Evolutionary conservation across 2,329 filamentous ascomycete species (phyloP).

Genomic region (Sporothrix protearum): DNA sequence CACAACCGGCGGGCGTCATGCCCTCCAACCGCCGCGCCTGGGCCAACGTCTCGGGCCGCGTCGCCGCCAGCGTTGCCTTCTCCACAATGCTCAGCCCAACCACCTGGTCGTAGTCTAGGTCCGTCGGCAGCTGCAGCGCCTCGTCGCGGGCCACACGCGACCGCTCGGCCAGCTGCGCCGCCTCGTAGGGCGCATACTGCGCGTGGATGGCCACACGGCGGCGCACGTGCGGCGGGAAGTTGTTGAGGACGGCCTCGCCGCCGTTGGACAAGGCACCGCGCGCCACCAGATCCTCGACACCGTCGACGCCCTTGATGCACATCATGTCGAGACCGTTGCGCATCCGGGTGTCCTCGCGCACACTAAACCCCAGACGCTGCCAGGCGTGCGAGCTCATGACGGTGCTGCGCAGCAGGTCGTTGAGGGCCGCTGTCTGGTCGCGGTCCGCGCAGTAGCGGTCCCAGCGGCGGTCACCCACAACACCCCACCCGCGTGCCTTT

Average conservation of each 20-base stretch:
- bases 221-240: slow-evolving; percentile 57
- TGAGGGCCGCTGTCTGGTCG: slow-evolving; percentile 64
- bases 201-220: slow-evolving; percentile 76
- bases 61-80: slow-evolving; percentile 63
- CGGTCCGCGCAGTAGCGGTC: slow-evolving; percentile 61
- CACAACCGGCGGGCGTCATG: slow-evolving; percentile 58
- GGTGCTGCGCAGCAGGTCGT: slow-evolving; percentile 47
- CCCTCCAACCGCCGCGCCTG: slow-evolving; percentile 88
- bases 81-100: slow-evolving; percentile 77
- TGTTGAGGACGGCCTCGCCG: slow-evolving; percentile 37
- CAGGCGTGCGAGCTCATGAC: slow-evolving; percentile 23
- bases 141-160: slow-evolving; percentile 73
- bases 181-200: slow-evolving; percentile 81
- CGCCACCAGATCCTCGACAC: slow-evolving; percentile 49
- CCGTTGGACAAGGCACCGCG: slow-evolving; percentile 48
- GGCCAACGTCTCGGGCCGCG: slow-evolving; percentile 77
- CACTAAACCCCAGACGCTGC: slow-evolving; percentile 37
- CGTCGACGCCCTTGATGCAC: slow-evolving; percentile 56
- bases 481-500: slow-evolving; percentile 70
- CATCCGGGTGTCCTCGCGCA: slow-evolving; percentile 41
- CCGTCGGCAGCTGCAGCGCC: slow-evolving; percentile 63
- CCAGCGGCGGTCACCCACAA: slow-evolving; percentile 81
- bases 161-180: slow-evolving; percentile 64
- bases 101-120: slow-evolving; percentile 72
- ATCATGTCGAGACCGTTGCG: slow-evolving; percentile 78